Conservation (phyloP, 495 filamentous ascomycete genomes). For the Talaromyces adpressus region DNA sequence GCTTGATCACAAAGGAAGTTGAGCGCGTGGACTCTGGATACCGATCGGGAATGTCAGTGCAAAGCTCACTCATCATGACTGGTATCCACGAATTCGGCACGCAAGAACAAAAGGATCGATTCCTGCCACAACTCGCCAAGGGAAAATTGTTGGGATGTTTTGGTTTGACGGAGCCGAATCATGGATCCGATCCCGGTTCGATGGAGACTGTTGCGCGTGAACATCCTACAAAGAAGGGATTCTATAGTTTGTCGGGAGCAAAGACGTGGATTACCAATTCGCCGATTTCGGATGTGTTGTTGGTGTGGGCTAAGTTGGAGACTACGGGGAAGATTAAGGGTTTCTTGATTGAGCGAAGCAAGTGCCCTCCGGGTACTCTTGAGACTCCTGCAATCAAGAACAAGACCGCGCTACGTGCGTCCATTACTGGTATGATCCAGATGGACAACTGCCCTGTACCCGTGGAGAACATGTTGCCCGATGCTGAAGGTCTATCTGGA, state of each 20-base stretch:
- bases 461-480: slow-evolving; percentile 87
- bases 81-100: slow-evolving; percentile 93
- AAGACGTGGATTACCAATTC: slow-evolving; percentile 99
- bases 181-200: slow-evolving; percentile 91
- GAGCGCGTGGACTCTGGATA: slow-evolving; percentile 96
- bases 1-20: slow-evolving; percentile 90
- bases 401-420: slow-evolving; percentile 89
- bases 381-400: slow-evolving; percentile 92
- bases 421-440: slow-evolving; percentile 97
- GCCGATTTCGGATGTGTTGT: slow-evolving; percentile 81
- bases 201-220: slow-evolving; percentile 88
- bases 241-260: slow-evolving; percentile 70
- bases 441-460: slow-evolving; percentile 86
- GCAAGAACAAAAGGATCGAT: slow-evolving; percentile 81
- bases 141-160: slow-evolving; percentile 87
- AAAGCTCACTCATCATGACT: slow-evolving; percentile 92
- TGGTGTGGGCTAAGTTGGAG: slow-evolving; percentile 93
- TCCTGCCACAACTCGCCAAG: slow-evolving; percentile 75
- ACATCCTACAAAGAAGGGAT: slow-evolving; percentile 83
- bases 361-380: slow-evolving; percentile 78
- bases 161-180: slow-evolving; percentile 94
- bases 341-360: slow-evolving; percentile 75
- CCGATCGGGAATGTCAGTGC: slow-evolving; percentile 91
- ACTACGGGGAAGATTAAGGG: slow-evolving; percentile 92
- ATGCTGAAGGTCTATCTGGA: slow-evolving; percentile 78